Evolutionary conservation across 345 rosid genomes (phyloP).

Genomic region (Pistacia integerrima): DNA sequence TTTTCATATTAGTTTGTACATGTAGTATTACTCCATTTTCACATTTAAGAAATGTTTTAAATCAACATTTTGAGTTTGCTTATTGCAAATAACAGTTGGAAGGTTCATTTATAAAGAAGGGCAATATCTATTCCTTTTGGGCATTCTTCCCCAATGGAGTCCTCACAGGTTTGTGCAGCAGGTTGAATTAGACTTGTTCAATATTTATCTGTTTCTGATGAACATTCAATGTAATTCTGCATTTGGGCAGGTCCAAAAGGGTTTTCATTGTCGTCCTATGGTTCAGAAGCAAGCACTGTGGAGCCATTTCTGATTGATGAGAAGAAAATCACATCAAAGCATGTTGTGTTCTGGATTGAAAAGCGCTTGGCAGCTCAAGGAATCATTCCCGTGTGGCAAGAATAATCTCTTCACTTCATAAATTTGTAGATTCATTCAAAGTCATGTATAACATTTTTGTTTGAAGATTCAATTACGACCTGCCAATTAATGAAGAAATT

Average conservation of each 20-base stretch:
- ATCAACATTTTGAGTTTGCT: too few relatives aligned
- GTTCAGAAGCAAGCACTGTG: constrained; percentile 76
- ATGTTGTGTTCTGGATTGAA: constrained; percentile 86
- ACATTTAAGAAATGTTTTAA: neutral
- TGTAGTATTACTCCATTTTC: neutral
- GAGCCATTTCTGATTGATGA: constrained; percentile 95
- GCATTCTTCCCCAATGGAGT: constrained; percentile 83
- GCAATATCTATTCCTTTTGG: constrained; percentile 71
- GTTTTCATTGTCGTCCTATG: constrained; percentile 74
- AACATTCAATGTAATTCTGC: neutral
- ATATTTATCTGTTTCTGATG: neutral
- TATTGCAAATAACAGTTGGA: constrained; percentile 53
- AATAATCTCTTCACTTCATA: constrained; percentile 19
- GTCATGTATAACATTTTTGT: constrained; percentile 11
- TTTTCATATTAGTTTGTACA: too few relatives aligned
- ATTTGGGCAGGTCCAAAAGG: constrained; percentile 72
- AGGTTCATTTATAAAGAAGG: constrained; percentile 72
- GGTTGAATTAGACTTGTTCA: neutral
- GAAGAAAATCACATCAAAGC: constrained; percentile 79
- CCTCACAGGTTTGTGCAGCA: constrained; percentile 48
- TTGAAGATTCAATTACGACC: neutral
- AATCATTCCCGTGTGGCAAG: constrained; percentile 81
- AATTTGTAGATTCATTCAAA: constrained; percentile 17
- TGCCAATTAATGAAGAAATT: neutral
- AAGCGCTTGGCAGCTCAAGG: constrained; percentile 98